Base-by-base conservation (phyloP, 495 filamentous ascomycete genomes). In the Penicillium chermesinum region DNA sequence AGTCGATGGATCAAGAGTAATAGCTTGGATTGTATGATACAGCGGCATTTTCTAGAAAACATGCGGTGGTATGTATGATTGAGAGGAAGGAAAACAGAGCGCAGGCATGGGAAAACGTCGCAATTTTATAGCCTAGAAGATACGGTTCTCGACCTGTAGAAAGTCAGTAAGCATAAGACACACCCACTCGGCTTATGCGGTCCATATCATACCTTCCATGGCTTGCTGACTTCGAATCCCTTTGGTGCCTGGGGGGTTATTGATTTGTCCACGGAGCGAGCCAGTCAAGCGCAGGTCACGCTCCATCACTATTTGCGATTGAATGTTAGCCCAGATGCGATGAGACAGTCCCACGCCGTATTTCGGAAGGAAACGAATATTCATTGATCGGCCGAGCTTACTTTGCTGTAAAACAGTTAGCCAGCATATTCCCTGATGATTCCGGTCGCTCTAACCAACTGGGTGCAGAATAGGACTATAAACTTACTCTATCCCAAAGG, bases 211-310 rank as follows among this genome's bases (percentile, higher is more conserved):
- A 88, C 86, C 79, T 81, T 91, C 94, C 94, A 99, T 21, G 89
- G 86, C 68, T 96, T 96, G 78, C 85, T 96, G 58, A 96, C 56
- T 61, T 96, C 91, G 73, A 94, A 99, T 30, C 90, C 91, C 34
- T 77, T 71, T 13, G 93, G 94, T 30, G 93, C 93, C 48, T 74
- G 64, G 40, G 81, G n/a, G 73, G 41, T 83, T 85, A 69, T 91
- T 86, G 55, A 83, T 86, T 67, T 99, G 93, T 33, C 90, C 94
- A 72, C 94, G 78, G 58, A 86, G 57, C 41, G 65, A 79, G 50
- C 93, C 93, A 41, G 93, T 99, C 64, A 99, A 78, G 62, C 93
- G 78, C 55, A 84, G 74, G 64, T 99, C 93, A 61, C 93, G 82
- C 48, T 96, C 86, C 90, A 97, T 96, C 94, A 99, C 93, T 97